phyloP scores from a whole-genome alignment of 1,284 basidiomycete genomes.

The Bjerkandera adusta region DNA sequence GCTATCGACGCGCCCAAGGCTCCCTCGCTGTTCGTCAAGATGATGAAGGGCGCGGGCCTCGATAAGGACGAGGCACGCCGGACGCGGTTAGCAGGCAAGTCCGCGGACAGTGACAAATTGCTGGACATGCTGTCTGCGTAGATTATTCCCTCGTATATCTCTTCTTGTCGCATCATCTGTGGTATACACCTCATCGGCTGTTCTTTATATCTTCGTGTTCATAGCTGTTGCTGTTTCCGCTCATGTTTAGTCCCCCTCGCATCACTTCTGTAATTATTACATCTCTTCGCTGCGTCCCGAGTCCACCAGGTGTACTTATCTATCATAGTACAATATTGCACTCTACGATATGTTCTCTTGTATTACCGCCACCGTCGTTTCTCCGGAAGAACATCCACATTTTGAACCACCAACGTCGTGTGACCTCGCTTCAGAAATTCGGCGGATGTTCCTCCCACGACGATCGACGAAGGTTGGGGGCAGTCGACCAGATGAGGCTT shows the following conservation, averaged over 20 bases:
- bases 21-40: conserved; percentile 70
- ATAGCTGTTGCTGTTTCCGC: conserved; percentile 14
- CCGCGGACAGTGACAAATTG: conserved; percentile 55
- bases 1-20: conserved; percentile 89
- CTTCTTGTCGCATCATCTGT: conserved; percentile 14
- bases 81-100: conserved; percentile 56
- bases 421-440: too few relatives aligned
- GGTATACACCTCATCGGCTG: conserved; percentile 11
- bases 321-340: too few relatives aligned
- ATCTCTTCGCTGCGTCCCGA: too few relatives aligned
- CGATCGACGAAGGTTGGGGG: too few relatives aligned
- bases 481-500: too few relatives aligned
- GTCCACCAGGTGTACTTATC: too few relatives aligned
- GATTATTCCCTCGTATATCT: conserved; percentile 25
- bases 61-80: conserved; percentile 56
- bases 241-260: conserved; percentile 10
- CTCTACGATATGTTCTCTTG: too few relatives aligned
- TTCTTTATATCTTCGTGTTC: conserved; percentile 13
- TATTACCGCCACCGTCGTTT: too few relatives aligned
- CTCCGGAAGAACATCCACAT: too few relatives aligned
- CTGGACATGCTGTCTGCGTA: conserved; percentile 53
- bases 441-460: too few relatives aligned
- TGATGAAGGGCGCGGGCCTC: conserved; percentile 64
- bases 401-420: too few relatives aligned
- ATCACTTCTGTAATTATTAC: conserved; percentile 14